phyloP scores from a whole-genome alignment of 257 asterid genomes.

The Solanum bukasovii region DNA sequence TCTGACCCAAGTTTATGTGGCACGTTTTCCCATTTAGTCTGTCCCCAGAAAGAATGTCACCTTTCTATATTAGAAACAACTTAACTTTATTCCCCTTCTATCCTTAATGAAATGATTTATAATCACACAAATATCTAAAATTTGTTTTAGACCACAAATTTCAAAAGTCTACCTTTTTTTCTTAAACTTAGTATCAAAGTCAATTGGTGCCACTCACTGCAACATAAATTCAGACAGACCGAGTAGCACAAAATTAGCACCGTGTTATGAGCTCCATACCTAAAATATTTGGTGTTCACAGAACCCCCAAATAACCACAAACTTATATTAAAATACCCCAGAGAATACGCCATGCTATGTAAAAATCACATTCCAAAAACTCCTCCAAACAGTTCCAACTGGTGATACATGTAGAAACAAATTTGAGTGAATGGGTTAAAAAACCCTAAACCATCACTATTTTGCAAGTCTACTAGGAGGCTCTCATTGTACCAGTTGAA shows the following conservation, averaged over 20 bases:
- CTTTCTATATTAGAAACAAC: background rate
- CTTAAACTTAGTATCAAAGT: background rate
- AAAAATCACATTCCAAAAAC: background rate
- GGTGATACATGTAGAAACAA: background rate
- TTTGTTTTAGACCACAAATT: background rate
- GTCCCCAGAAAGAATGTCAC: background rate
- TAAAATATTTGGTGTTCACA: background rate
- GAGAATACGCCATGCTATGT: background rate
- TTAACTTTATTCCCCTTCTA: background rate
- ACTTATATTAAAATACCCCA: background rate
- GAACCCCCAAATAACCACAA: background rate
- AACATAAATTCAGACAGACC: background rate
- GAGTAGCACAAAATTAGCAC: background rate
- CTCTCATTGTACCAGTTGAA: background rate
- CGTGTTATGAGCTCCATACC: background rate
- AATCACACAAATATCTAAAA: background rate
- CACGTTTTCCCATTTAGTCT: background rate
- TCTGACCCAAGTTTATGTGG: background rate
- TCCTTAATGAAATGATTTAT: background rate
- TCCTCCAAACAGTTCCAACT: background rate
- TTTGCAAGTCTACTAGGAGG: background rate
- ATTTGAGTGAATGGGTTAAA: background rate
- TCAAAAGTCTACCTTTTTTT: background rate
- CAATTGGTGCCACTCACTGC: background rate
- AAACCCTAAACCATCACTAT: background rate